phyloP scores from a whole-genome alignment of 2,329 filamentous ascomycete genomes.

The Hirsutella minnesotensis region DNA sequence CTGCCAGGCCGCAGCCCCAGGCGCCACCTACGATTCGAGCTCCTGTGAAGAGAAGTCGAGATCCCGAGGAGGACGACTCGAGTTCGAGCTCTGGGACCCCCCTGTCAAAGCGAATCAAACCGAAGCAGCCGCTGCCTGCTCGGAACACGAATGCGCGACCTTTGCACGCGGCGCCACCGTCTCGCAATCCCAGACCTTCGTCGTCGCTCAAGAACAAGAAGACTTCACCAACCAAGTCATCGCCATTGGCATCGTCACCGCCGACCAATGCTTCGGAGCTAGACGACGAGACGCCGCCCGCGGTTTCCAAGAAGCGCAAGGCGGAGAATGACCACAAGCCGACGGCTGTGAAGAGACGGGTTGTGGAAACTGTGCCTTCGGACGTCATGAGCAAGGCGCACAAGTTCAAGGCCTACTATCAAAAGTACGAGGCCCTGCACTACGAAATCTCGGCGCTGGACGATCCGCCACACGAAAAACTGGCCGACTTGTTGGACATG shows the following conservation, averaged over 20 bases:
- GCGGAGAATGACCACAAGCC: slow-evolving; percentile 15
- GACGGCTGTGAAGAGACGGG: slow-evolving; percentile 16
- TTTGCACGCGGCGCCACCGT: slow-evolving; percentile 34
- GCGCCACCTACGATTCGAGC: not conserved
- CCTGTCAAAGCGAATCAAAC: slow-evolving; percentile 45
- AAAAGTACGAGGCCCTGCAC: slow-evolving; percentile 45
- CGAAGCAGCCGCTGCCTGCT: slow-evolving; percentile 26
- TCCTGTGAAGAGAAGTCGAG: slow-evolving; percentile 39
- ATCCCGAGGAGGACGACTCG: slow-evolving; percentile 32
- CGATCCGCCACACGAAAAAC: slow-evolving; percentile 38
- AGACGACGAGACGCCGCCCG: slow-evolving; percentile 28
- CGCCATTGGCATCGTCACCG: slow-evolving; percentile 52
- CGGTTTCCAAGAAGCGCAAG: slow-evolving; percentile 32
- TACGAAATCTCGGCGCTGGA: slow-evolving; percentile 37
- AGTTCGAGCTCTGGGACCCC: slow-evolving; percentile 49
- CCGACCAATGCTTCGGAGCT: slow-evolving; percentile 54
- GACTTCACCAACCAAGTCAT: slow-evolving; percentile 50
- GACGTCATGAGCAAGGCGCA: slow-evolving; percentile 41
- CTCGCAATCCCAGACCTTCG: slow-evolving; percentile 24
- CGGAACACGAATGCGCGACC: slow-evolving; percentile 29
- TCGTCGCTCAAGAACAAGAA: slow-evolving; percentile 37
- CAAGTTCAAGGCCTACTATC: slow-evolving; percentile 44
- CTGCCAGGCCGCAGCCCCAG: slow-evolving; percentile 14
- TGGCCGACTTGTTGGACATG: slow-evolving; percentile 41
- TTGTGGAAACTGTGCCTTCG: slow-evolving; percentile 14